Conservation (phyloP, 805 yeast species). For the Clavispora santaluciae region DNA sequence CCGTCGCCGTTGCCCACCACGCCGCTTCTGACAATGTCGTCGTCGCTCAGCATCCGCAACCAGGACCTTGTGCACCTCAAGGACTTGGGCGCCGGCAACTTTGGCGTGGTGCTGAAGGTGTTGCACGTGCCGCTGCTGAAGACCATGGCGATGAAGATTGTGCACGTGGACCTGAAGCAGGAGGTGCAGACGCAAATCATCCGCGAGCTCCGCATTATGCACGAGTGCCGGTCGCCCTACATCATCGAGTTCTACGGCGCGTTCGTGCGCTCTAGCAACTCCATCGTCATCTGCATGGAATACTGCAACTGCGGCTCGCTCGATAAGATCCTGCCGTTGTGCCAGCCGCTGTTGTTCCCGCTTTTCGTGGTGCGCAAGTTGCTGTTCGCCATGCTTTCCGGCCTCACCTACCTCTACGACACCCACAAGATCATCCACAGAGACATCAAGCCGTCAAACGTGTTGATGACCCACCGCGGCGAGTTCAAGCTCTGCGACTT, state of each 20-base stretch:
- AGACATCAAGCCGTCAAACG: constrained; percentile 95
- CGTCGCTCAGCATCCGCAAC: constrained; percentile 26
- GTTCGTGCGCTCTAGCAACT: constrained; percentile 55
- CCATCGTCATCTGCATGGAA: constrained; percentile 91
- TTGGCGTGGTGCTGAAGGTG: constrained; percentile 88
- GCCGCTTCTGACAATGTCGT: constrained; percentile 31
- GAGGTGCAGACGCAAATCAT: constrained; percentile 77
- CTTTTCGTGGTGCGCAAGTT: constrained; percentile 68
- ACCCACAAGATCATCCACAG: constrained; percentile 88
- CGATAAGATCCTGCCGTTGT: constrained; percentile 68
- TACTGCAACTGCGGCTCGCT: constrained; percentile 93
- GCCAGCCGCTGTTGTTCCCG: constrained; percentile 36
- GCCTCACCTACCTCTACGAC: constrained; percentile 75
- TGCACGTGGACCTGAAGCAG: constrained; percentile 78
- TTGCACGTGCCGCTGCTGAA: constrained; percentile 84
- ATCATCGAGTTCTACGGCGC: constrained; percentile 93
- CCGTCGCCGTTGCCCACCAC: constrained; percentile 17
- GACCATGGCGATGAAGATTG: constrained; percentile 85
- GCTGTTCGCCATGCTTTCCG: constrained; percentile 71
- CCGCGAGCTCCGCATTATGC: constrained; percentile 84
- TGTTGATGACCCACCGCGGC: constrained; percentile 79
- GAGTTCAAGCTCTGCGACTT: constrained; percentile 91
- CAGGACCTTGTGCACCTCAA: constrained; percentile 72
- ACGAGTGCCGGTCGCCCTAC: constrained; percentile 78
- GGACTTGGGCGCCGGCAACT: constrained; percentile 86